Percentiles rank a stretch among this genome's conserved stretches.
phyloP scores from a whole-genome alignment of 2,329 filamentous ascomycete genomes.

The Colletotrichum cuscutae region DNA sequence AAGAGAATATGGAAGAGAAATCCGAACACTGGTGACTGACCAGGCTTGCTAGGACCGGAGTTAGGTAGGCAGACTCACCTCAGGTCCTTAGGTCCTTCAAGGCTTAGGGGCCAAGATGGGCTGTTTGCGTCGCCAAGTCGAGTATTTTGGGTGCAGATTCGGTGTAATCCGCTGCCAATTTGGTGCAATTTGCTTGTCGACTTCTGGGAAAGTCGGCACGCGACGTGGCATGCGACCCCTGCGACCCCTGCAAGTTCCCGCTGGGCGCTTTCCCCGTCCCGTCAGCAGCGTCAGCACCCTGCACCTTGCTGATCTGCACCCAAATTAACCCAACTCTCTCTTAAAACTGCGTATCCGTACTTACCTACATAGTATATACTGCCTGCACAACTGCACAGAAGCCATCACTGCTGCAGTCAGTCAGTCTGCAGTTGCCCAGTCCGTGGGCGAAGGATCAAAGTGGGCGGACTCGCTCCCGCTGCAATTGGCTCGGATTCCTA shows the following conservation, averaged over 20 bases:
- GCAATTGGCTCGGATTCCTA: background rate
- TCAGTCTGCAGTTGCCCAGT: background rate
- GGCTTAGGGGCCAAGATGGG: conserved; percentile 2
- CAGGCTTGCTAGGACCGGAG: background rate
- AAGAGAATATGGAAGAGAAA: background rate
- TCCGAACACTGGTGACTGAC: background rate
- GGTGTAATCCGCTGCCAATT: background rate
- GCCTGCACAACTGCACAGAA: background rate
- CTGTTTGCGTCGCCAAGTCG: conserved; percentile 14
- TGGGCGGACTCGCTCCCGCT: background rate
- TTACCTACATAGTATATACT: no score
- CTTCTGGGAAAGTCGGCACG: conserved; percentile 31
- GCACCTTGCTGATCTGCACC: background rate
- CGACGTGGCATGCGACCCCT: conserved; percentile 32
- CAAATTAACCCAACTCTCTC: no score
- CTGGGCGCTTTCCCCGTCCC: conserved; percentile 8
- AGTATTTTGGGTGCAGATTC: background rate
- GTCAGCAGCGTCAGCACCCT: conserved; percentile 11
- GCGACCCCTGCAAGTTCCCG: conserved; percentile 19
- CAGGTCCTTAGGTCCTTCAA: background rate
- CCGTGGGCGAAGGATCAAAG: background rate
- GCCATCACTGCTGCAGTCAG: background rate
- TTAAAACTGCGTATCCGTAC: no score
- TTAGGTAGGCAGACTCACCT: background rate
- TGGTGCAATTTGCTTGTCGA: conserved; percentile 1